Evolutionary conservation across 2,329 filamentous ascomycete genomes (phyloP), one percentile per base, ranked within the genome.

Genomic region (Monosporascus sp.): DNA sequence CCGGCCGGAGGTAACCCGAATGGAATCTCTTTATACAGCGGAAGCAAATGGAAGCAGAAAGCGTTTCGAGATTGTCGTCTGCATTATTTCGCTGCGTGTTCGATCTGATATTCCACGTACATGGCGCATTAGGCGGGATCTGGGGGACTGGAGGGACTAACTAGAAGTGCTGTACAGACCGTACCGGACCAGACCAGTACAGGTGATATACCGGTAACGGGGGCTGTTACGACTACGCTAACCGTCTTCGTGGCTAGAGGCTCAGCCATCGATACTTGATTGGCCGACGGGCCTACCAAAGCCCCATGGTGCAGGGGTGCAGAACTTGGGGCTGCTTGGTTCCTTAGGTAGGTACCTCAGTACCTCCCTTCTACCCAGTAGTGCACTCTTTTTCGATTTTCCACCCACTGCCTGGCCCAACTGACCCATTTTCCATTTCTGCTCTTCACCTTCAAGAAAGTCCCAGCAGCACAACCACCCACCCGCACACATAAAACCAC

Each of bases 401-500:
- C 43, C 43, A 46, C 43, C 43, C 43, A 31, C 43, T 46, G 43
- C 15, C 22, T 46, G 43, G 43, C 43, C 24, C 17, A 7, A 18
- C 43, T n/a, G 43, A 46, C 43, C 43, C 43, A 31, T 46, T 46
- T 46, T 46, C 43, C 43, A 22, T 26, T 46, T 31, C 43, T 46
- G 22, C 26, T 46, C 43, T 46, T 46, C 43, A 46, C 43, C 43
- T 46, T 28, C 43, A 46, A 46, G 26, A 46, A 46, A 46, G 43
- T 46, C 43, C 43, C 43, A 46, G 43, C 43, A 46, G 43, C 43
- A 46, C 43, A 46, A 46, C 43, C 43, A 46, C 43, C 43, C 43
- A 46, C 43, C 43, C 43, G 24, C 43, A 46, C 43, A 26, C 43
- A 46, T 40, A 44, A 24, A 43, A 54, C 47, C 52, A 54, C 52